Evolutionary conservation across 768 basidiomycete genomes (phyloP).

Genomic region (Leccinellum rugosiceps): DNA sequence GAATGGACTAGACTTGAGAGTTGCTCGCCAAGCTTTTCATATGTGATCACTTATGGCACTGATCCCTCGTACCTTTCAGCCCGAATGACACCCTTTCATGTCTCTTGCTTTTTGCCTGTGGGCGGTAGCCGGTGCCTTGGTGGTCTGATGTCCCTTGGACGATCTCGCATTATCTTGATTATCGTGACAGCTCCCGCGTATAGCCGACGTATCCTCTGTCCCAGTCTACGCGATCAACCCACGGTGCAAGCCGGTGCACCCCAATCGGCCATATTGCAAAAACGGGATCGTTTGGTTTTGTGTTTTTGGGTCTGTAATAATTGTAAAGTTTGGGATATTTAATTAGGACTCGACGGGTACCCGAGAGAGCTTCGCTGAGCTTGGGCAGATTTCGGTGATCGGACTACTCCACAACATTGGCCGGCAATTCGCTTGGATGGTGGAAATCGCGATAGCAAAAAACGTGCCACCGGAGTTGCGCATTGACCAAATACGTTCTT

Average conservation of each 20-base stretch:
- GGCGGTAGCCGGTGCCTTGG: slow-evolving; percentile 21
- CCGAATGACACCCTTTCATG: slow-evolving; percentile 7
- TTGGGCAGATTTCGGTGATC: slow-evolving; percentile 25
- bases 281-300: slow-evolving; percentile 5
- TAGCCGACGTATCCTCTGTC: slow-evolving; percentile 8
- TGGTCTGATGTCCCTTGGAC: slow-evolving; percentile 12
- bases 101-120: neutral
- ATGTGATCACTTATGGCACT: slow-evolving; percentile 15
- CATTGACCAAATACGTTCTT: slow-evolving; percentile 7
- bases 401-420: slow-evolving; percentile 25
- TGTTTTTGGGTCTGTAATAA: slow-evolving; percentile 6
- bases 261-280: slow-evolving; percentile 9
- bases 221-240: slow-evolving; percentile 7
- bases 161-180: slow-evolving; percentile 10
- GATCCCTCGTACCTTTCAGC: slow-evolving; percentile 22
- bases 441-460: slow-evolving; percentile 4
- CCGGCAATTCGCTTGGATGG: slow-evolving; percentile 24
- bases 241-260: slow-evolving; percentile 4
- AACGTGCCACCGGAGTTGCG: slow-evolving; percentile 23
- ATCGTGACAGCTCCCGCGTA: slow-evolving; percentile 3
- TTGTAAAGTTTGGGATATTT: slow-evolving; percentile 21
- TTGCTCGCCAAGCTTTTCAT: slow-evolving; percentile 18
- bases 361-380: slow-evolving; percentile 29
- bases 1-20: slow-evolving; percentile 25
- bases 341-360: slow-evolving; percentile 14